Percentiles rank a stretch among this genome's conserved stretches.
Evolutionary conservation across 805 yeast species (phyloP).

Genomic region (Saccharomycopsis babjevae): DNA sequence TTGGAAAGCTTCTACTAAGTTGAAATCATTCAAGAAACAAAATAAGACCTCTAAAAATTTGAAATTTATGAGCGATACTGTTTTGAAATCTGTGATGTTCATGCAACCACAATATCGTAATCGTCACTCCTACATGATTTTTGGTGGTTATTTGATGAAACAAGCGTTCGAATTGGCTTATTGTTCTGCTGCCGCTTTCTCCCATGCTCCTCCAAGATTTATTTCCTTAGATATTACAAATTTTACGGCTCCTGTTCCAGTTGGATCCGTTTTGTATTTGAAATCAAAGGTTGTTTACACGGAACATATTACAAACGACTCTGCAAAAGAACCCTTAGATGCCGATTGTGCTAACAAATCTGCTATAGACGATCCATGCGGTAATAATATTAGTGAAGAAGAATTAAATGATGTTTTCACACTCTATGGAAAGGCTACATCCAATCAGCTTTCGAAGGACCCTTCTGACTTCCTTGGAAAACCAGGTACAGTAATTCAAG

Average conservation of each 20-base stretch:
- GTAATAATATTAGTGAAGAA: conserved; percentile 4
- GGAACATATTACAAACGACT: conserved; percentile 51
- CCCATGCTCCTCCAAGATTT: conserved; percentile 79
- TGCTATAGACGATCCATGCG: neutral
- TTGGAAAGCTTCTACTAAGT: conserved; percentile 47
- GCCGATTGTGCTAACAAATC: neutral
- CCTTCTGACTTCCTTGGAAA: conserved; percentile 50
- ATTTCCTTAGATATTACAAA: conserved; percentile 85
- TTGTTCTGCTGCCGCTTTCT: conserved; percentile 83
- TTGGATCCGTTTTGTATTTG: conserved; percentile 80
- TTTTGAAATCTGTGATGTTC: conserved; percentile 63
- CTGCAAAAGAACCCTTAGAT: neutral
- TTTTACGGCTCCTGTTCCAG: conserved; percentile 91
- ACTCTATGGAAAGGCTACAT: conserved; percentile 41
- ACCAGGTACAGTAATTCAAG: conserved; percentile 86
- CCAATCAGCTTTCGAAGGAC: conserved; percentile 42
- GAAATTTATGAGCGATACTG: conserved; percentile 62
- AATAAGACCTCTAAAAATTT: conserved; percentile 39
- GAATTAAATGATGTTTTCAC: conserved; percentile 23
- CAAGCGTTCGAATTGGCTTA: conserved; percentile 91
- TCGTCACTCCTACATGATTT: conserved; percentile 87
- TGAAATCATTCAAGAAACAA: conserved; percentile 20
- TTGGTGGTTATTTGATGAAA: conserved; percentile 89
- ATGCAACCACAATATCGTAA: conserved; percentile 97
- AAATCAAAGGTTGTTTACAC: conserved; percentile 79